Percentiles rank a stretch among this genome's conserved stretches.
These are phyloP conservation scores for Penicillium sp. DNA, from an alignment of 2,329 filamentous ascomycete species.

Conservation along the genomic window DNA sequence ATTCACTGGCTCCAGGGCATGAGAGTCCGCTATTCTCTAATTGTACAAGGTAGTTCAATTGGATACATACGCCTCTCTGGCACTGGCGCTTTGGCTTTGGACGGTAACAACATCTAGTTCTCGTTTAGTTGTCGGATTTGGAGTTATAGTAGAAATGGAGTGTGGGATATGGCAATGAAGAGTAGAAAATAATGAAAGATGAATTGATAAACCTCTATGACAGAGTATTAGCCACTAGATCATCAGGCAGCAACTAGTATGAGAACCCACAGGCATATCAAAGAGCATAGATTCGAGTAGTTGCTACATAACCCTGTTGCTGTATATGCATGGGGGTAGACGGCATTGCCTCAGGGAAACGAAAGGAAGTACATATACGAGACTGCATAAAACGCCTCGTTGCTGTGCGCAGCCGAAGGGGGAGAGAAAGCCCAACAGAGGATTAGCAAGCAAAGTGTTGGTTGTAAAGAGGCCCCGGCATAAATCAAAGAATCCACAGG, in stretches of 20 bases:
- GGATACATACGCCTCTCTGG: not conserved
- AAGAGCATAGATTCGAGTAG: not conserved
- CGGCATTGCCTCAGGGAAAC: not conserved
- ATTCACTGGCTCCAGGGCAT: not conserved
- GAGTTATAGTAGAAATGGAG: not conserved
- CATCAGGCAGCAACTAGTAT: not conserved
- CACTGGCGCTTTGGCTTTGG: too few relatives aligned
- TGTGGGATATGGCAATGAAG: too few relatives aligned
- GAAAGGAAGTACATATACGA: not conserved
- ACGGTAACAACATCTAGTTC: too few relatives aligned
- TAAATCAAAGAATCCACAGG: not conserved
- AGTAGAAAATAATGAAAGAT: not conserved
- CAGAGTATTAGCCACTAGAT: not conserved
- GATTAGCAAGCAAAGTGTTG: constrained; percentile 8
- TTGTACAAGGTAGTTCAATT: not conserved
- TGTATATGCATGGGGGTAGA: not conserved
- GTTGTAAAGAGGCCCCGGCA: not conserved
- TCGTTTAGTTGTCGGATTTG: not conserved
- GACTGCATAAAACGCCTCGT: not conserved
- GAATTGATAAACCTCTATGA: not conserved
- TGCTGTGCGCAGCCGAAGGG: not conserved
- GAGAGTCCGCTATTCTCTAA: not conserved
- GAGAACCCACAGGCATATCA: not conserved
- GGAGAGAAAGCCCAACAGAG: constrained; percentile 7
- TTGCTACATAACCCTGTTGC: not conserved